Base-by-base conservation (phyloP, 2,329 filamentous ascomycete species). In the Incumbomyces delicatus region DNA sequence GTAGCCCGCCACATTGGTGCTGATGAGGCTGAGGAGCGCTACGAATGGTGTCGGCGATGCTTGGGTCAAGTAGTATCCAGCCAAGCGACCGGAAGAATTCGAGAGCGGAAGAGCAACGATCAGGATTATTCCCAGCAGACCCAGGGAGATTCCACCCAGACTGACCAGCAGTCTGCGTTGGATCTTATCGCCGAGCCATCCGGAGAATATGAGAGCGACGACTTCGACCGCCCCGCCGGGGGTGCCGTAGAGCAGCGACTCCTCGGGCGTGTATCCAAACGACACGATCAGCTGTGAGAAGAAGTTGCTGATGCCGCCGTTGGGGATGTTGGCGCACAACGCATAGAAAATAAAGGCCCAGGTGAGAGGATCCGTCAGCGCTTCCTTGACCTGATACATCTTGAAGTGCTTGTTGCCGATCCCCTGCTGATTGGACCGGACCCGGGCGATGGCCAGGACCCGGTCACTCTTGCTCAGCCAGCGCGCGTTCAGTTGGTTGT, bases 391-490 rank as follows among this genome's bases (percentile, higher is more conserved):
- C 52, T 92, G 86, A 17, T 75, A 72, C 66, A 74, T 70, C 52
- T 83, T 83, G 63, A 82, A 85, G 51, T 83, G 73, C 53, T 80
- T 79, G 50, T 78, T 83, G 1, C 81, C 42, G 13, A 85, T 80
- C 0, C 85, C 85, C 50, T 85, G 85, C 60, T 87, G 79, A 56
- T 90, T 90, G 17, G 78, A 72, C 0, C 84, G 73, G 5, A 90
- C 77, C 0, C 85, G 74, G 52, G 87, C 85, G 20, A 88, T 68
- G 0, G 81, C 83, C 35, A 87, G 71, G 0, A 79, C 61, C 11
- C 78, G 77, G 53, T 90, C 85, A 38, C 78, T 71, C 44, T 81
- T 74, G 6, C 69, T 82, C 20, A 92, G 56, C 72, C 75, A 81
- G 2, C 74, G 67, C 13, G 75, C 75, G 43, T 80, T 80, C 39